phyloP scores from a whole-genome alignment of 2,329 filamentous ascomycete genomes.

The Xylaria hypoxylon region DNA sequence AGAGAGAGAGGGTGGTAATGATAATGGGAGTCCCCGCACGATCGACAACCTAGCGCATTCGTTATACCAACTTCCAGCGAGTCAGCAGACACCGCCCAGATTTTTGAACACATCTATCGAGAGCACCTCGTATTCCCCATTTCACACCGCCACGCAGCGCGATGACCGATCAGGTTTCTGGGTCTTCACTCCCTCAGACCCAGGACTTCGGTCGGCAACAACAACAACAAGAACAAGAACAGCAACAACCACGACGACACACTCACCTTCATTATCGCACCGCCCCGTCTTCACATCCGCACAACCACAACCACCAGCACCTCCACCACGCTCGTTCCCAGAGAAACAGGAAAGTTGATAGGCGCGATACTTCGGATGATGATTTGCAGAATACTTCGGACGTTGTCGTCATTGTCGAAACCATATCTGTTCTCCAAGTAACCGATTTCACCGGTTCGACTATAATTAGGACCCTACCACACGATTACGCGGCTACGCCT shows the following conservation, averaged over 20 bases:
- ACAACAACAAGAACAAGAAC: conserved; percentile 28
- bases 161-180: conserved; percentile 60
- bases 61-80: conserved; percentile 45
- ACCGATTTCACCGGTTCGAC: conserved; percentile 62
- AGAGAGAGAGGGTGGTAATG: conserved; percentile 42
- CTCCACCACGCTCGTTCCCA: conserved; percentile 51
- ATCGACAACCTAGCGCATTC: conserved; percentile 50
- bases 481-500: conserved; percentile 46
- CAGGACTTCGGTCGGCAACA: conserved; percentile 49
- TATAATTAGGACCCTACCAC: conserved; percentile 58
- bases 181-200: conserved; percentile 64
- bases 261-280: conserved; percentile 50
- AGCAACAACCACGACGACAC: conserved; percentile 38
- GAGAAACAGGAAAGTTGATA: conserved; percentile 34
- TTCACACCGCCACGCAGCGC: conserved; percentile 54
- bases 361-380: conserved; percentile 40
- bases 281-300: conserved; percentile 30
- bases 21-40: conserved; percentile 49
- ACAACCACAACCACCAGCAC: conserved; percentile 45
- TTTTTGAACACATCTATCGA: conserved; percentile 44
- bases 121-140: conserved; percentile 51
- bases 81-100: conserved; percentile 47
- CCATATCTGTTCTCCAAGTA: conserved; percentile 65
- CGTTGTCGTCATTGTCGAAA: conserved; percentile 62
- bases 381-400: conserved; percentile 38